Base-by-base conservation (phyloP, 1,284 basidiomycete species). In the Boletus semigastroideus region DNA sequence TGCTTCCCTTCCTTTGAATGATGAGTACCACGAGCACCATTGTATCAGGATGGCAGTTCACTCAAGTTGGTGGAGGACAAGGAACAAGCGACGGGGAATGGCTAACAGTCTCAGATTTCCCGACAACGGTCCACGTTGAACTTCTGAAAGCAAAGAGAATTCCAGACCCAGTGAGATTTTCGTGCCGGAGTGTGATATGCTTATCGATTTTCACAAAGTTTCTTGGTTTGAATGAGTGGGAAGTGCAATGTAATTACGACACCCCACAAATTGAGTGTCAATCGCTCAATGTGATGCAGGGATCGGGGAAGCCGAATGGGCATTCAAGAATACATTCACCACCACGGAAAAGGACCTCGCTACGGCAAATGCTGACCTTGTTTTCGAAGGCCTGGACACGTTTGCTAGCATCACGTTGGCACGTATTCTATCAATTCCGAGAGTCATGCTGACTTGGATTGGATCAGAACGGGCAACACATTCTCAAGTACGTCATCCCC, bases 341-440 rank as follows among this genome's bases (percentile, higher is more conserved):
- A 73, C 83, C n/a, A 72, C 74, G 2, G 70, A 78, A 12, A 68
- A 69, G 22, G 78, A 86, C 46, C 65, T 84, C 13, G 58, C 63
- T 4, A 66, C 73, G 6, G 59, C 73, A 4, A 78, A 86, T 48
- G 73, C 78, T 25, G 91, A 95, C 64, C 73, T 96, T 22, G 75
- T 94, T 9, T 92, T 94, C 56, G 91, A 94, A 16, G 93, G 94
- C 12, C 72, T 96, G 22, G 93, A 96, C 68, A 95, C 93, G 0
- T 94, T 91, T 67, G 86, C 88, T 5, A 75, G 73, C 16, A 77
- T 93, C 41, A 68, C 73, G 31, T 70, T 92, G 49, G 92, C 90
- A 56, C 69, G 86, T 44, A 25, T 49, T 41, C 27, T 38, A 11
- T n/a, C 30, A 10, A 13, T 42, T 27, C 13, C 16, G 25, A 42